Evolutionary conservation across 1,284 basidiomycete genomes (phyloP).

Genomic region (Ustilago vetiveriae): DNA sequence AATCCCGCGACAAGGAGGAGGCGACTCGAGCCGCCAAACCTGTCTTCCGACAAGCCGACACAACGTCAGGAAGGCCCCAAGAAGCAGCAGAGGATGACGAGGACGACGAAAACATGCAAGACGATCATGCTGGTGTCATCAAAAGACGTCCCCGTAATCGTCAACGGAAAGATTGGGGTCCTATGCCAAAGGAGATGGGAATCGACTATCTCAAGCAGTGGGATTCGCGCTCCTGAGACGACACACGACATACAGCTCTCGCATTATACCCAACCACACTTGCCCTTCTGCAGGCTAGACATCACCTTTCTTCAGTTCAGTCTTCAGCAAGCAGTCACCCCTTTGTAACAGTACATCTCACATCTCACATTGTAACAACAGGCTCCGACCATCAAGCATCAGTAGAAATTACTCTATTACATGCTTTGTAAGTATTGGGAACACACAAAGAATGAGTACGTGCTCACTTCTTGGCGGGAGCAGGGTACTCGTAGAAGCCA

Average conservation of each 20-base stretch:
- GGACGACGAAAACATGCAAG: constrained; percentile 10
- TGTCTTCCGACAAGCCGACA: constrained; percentile 32
- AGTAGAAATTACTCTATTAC: too few species aligned
- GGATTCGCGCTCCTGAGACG: constrained; percentile 28
- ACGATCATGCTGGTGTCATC: constrained; percentile 23
- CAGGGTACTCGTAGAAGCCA: constrained; percentile 69
- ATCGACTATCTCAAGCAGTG: constrained; percentile 51
- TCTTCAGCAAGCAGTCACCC: too few species aligned
- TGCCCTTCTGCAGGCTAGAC: too few species aligned
- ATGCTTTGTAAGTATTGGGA: too few species aligned
- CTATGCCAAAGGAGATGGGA: constrained; percentile 46
- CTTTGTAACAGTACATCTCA: constrained; percentile 6
- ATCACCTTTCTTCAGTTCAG: too few species aligned
- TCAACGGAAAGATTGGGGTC: constrained; percentile 42
- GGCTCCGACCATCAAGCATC: too few species aligned
- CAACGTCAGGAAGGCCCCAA: constrained; percentile 1
- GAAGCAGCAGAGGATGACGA: constrained; percentile 9
- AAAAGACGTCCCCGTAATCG: constrained; percentile 43
- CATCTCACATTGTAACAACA: too few species aligned
- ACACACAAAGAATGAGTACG: too few species aligned
- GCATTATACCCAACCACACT: too few species aligned
- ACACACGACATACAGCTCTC: too few species aligned
- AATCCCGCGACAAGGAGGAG: constrained; percentile 36
- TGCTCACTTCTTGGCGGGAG: constrained; percentile 49
- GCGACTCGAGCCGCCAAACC: constrained; percentile 38